Evolutionary conservation across 139 green algal genomes (phyloP).

Genomic region (Chlamydomonas sp.): DNA sequence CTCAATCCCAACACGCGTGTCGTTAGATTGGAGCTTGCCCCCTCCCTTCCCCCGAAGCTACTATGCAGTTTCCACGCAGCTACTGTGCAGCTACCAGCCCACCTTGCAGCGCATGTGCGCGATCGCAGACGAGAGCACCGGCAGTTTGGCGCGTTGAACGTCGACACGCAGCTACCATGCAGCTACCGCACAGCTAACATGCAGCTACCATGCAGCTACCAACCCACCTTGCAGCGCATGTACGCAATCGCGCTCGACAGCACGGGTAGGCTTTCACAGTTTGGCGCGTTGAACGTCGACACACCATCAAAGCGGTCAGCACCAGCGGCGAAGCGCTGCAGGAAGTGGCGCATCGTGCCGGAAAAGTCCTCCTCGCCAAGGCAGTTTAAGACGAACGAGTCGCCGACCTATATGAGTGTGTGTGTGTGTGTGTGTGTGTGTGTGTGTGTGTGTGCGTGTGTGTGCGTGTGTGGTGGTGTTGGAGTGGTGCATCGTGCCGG

Average conservation of each 20-base stretch:
- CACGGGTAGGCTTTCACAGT: conserved; percentile 47
- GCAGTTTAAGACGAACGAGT: conserved; percentile 92
- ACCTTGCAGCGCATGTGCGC: conserved; percentile 87
- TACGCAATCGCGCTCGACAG: conserved; percentile 65
- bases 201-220: too few species aligned
- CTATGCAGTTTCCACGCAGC: too few species aligned
- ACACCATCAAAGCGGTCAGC: conserved; percentile 65
- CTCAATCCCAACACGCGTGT: too few species aligned
- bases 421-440: too few species aligned
- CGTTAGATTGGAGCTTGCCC: too few species aligned
- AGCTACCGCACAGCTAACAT: too few species aligned
- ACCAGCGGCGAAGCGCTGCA: conserved; percentile 78
- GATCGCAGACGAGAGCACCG: conserved; percentile 56
- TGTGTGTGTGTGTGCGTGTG: neutral
- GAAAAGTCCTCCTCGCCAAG: conserved; percentile 72
- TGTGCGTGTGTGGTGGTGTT: too few species aligned
- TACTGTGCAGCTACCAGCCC: neutral
- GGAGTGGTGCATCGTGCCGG: too few species aligned
- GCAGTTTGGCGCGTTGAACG: conserved; percentile 18
- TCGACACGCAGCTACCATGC: too few species aligned
- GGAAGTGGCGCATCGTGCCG: conserved; percentile 83
- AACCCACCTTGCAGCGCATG: too few species aligned
- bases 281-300: conserved; percentile 23
- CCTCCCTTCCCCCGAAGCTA: too few species aligned
- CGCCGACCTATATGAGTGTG: too few species aligned